Evolutionary conservation across 2,329 filamentous ascomycete genomes (phyloP).

Genomic region (Colletotrichum musicola): DNA sequence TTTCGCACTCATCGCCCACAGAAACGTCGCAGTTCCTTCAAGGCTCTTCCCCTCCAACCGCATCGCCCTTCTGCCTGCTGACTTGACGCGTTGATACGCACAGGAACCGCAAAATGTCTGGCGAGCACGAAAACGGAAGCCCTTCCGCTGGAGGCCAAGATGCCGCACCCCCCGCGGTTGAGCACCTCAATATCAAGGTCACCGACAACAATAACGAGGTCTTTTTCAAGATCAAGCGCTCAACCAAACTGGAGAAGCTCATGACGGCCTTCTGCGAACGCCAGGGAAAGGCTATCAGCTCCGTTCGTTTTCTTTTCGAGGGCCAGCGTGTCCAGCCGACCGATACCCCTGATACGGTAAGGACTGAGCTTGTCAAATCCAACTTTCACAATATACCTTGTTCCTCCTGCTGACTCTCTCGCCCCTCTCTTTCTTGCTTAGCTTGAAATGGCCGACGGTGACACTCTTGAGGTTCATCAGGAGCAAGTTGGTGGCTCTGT

Average conservation of each 20-base stretch:
- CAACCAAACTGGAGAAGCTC: slow-evolving; percentile 94
- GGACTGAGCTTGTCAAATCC: slow-evolving; percentile 52
- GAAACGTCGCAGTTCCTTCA: no score
- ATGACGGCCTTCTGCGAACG: slow-evolving; percentile 99
- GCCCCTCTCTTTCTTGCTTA: slow-evolving; percentile 52
- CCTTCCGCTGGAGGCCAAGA: slow-evolving; percentile 53
- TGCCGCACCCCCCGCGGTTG: slow-evolving; percentile 62
- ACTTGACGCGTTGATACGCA: neutral
- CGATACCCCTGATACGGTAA: slow-evolving; percentile 92
- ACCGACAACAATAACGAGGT: slow-evolving; percentile 99
- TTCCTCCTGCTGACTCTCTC: slow-evolving; percentile 40
- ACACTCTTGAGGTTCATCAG: slow-evolving; percentile 96
- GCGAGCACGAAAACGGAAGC: slow-evolving; percentile 64
- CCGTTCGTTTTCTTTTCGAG: slow-evolving; percentile 95
- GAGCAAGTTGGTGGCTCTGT: slow-evolving; percentile 88
- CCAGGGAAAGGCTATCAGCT: slow-evolving; percentile 86
- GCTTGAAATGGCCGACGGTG: slow-evolving; percentile 97
- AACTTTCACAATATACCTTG: neutral
- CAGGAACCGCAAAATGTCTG: slow-evolving; percentile 58
- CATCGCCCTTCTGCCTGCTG: neutral
- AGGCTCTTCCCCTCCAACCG: neutral
- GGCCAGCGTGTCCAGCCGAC: slow-evolving; percentile 90
- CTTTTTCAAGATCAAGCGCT: slow-evolving; percentile 99
- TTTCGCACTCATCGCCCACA: no score
- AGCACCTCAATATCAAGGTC: slow-evolving; percentile 99